Percentiles rank a stretch among this genome's conserved stretches.
These are phyloP conservation scores for Magnusiomyces tetraspermus DNA, from an alignment of 1,139 yeast species.

Conservation along the genomic window DNA sequence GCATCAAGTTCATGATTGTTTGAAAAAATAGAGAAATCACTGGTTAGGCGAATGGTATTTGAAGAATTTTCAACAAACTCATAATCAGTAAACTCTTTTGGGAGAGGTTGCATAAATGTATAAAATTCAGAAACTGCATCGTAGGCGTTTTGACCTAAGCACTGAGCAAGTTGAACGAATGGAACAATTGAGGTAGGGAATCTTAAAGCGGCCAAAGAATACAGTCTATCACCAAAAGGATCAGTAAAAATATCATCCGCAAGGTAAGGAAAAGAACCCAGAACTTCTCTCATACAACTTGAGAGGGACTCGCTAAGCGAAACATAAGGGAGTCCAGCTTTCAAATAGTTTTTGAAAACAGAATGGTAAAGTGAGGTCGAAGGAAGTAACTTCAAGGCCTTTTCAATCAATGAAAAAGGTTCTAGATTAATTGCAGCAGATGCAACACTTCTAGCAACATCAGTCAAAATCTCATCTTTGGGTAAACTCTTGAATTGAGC, in stretches of 20 bases:
- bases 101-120: conserved; percentile 46
- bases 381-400: conserved; percentile 38
- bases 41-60: conserved; percentile 34
- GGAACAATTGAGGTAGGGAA: conserved; percentile 63
- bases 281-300: conserved; percentile 40
- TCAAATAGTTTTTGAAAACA: conserved; percentile 49
- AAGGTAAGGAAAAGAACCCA: conserved; percentile 48
- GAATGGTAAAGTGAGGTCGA: conserved; percentile 44
- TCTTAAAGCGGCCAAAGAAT: conserved; percentile 58
- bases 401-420: conserved; percentile 35
- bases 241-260: conserved; percentile 51
- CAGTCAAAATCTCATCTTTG: conserved; percentile 11
- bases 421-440: conserved; percentile 39
- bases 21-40: conserved; percentile 36
- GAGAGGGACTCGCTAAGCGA: conserved; percentile 50
- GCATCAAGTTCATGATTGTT: conserved; percentile 14
- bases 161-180: conserved; percentile 50
- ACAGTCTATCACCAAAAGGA: conserved; percentile 44
- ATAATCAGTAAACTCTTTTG: conserved; percentile 29
- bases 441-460: conserved; percentile 25
- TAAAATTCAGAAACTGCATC: conserved; percentile 50
- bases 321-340: conserved; percentile 54
- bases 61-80: conserved; percentile 29
- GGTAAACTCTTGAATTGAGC: conserved; percentile 8
- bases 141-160: conserved; percentile 53